A percentile compares a stretch with the other conserved stretches of the same genome.
phyloP scores from a whole-genome alignment of 192 early-diverging fungal genomes.

The Backusella sp. region DNA sequence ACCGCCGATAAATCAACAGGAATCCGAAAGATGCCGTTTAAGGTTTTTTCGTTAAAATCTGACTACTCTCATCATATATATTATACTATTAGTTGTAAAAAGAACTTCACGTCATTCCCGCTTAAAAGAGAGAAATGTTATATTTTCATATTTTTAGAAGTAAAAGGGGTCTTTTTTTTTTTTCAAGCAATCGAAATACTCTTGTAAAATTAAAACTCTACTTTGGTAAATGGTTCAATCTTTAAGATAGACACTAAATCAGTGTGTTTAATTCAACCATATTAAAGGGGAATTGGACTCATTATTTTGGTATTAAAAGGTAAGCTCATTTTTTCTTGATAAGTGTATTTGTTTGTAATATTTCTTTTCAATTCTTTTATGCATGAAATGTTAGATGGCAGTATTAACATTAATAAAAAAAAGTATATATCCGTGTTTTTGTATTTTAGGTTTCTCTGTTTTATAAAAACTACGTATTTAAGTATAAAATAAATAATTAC shows the following conservation, averaged over 20 bases:
- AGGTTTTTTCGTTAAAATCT: background rate
- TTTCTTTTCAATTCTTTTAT: no score
- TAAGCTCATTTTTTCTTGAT: background rate
- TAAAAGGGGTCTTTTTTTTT: background rate
- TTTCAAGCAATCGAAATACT: background rate
- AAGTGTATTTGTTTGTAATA: no score
- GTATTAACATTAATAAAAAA: no score
- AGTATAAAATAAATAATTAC: background rate
- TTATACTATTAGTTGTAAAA: background rate
- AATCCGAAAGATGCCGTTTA: background rate
- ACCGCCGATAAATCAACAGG: background rate
- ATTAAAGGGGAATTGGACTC: background rate
- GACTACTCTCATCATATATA: background rate
- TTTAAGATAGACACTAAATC: background rate
- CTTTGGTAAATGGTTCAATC: background rate
- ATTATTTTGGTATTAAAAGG: background rate
- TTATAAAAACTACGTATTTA: background rate
- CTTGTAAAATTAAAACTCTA: background rate
- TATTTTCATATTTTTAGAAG: background rate
- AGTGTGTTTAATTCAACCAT: background rate
- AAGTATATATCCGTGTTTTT: background rate
- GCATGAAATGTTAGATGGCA: no score
- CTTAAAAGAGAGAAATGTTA: background rate
- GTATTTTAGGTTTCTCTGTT: background rate
- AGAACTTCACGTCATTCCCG: background rate